Evolutionary conservation across 2,329 filamentous ascomycete species (phyloP).

Genomic region (Calonectria leucothoes): DNA sequence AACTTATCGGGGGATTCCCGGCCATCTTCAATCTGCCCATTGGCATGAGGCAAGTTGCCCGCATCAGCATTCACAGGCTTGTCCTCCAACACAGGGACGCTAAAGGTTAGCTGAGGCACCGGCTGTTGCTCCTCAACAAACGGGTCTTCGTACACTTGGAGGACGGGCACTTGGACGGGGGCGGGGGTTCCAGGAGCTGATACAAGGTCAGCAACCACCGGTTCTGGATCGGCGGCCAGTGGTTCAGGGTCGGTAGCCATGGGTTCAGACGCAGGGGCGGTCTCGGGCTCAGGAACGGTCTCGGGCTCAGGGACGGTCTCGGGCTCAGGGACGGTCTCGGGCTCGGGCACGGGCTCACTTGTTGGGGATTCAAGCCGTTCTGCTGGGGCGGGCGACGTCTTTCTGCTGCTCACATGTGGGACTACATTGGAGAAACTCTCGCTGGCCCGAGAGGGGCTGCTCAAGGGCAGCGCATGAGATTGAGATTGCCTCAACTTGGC

Average conservation of each 20-base stretch:
- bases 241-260: neutral
- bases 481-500: slow-evolving; percentile 51
- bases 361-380: slow-evolving; percentile 27
- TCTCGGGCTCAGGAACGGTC: neutral
- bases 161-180: slow-evolving; percentile 16
- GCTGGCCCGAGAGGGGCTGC: slow-evolving; percentile 60
- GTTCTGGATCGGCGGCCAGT: neutral
- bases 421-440: slow-evolving; percentile 67
- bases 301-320: neutral
- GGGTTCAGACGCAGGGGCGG: neutral
- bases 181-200: slow-evolving; percentile 24
- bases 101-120: slow-evolving; percentile 58
- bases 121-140: slow-evolving; percentile 60
- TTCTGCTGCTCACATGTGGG: slow-evolving; percentile 57
- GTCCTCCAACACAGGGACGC: slow-evolving; percentile 67
- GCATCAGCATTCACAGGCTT: slow-evolving; percentile 69
- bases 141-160: slow-evolving; percentile 74
- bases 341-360: slow-evolving; percentile 18
- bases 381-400: slow-evolving; percentile 44
- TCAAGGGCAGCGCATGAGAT: slow-evolving; percentile 39
- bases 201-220: neutral
- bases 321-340: neutral
- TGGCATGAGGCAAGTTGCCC: slow-evolving; percentile 44
- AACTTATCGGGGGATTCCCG: slow-evolving; percentile 58
- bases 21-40: slow-evolving; percentile 37